These are phyloP conservation scores for Aspergillus udagawae DNA, from an alignment of 2,329 filamentous ascomycete species.

Conservation along the genomic window DNA sequence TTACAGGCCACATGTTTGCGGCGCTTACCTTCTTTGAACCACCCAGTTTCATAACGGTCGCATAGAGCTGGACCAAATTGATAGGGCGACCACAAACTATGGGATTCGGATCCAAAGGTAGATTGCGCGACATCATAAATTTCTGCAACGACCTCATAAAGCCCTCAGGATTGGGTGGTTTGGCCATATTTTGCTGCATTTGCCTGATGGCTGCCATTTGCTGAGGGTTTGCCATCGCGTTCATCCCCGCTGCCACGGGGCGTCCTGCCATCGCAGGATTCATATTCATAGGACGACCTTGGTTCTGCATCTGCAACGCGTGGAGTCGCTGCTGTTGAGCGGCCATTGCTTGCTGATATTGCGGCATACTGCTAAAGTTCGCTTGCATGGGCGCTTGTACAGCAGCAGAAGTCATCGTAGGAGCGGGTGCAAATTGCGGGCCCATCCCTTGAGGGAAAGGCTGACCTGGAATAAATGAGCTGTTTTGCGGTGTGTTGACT, in stretches of 20 bases:
- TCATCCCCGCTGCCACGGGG: slow-evolving; percentile 32
- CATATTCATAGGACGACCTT: slow-evolving; percentile 60
- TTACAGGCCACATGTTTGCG: slow-evolving; percentile 67
- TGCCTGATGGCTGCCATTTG: slow-evolving; percentile 48
- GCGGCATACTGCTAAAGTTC: slow-evolving; percentile 50
- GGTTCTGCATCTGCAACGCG: slow-evolving; percentile 78
- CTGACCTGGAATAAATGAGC: slow-evolving; percentile 58
- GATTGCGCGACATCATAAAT: slow-evolving; percentile 72
- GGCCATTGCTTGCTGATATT: slow-evolving; percentile 58
- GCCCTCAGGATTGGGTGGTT: slow-evolving; percentile 53
- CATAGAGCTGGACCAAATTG: slow-evolving; percentile 73
- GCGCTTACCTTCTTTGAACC: slow-evolving; percentile 71
- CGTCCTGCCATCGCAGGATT: slow-evolving; percentile 35
- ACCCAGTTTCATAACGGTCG: slow-evolving; percentile 69
- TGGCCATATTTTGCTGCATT: slow-evolving; percentile 41
- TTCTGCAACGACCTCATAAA: slow-evolving; percentile 71
- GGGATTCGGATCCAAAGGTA: slow-evolving; percentile 72
- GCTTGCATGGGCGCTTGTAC: slow-evolving; percentile 41
- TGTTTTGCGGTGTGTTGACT: slow-evolving; percentile 67
- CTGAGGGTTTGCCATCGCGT: slow-evolving; percentile 38
- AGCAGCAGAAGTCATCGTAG: slow-evolving; percentile 37
- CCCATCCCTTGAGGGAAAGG: slow-evolving; percentile 37
- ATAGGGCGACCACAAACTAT: slow-evolving; percentile 69
- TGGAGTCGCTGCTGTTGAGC: slow-evolving; percentile 69
- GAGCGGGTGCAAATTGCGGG: slow-evolving; percentile 40